A percentile compares a stretch with the other conserved stretches of the same genome.
Evolutionary conservation across 176 grass and related monocot species (phyloP).

Genomic region (Elaeis guineensis): DNA sequence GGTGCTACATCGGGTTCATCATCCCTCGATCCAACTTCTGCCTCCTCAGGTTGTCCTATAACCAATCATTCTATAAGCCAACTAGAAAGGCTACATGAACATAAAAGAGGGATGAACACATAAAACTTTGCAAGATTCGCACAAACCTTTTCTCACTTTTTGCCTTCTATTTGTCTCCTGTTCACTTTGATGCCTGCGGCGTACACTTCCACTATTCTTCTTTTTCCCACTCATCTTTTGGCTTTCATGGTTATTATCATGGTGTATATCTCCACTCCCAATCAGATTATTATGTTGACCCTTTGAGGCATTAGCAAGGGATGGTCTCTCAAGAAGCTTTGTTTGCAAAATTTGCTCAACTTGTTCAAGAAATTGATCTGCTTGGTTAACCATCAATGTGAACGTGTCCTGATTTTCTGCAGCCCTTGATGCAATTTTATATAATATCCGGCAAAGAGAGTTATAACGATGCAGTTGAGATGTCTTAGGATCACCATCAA

Average conservation of each 20-base stretch:
- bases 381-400: conserved; percentile 49
- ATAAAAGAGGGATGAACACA: conserved; percentile 1
- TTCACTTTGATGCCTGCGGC: conserved; percentile 32
- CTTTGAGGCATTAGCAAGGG: conserved; percentile 32
- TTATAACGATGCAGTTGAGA: conserved; percentile 46
- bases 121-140: conserved; percentile 4
- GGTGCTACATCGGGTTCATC: conserved; percentile 35
- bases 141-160: conserved; percentile 68
- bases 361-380: conserved; percentile 61
- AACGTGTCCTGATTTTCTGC: conserved; percentile 62
- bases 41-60: conserved; percentile 27
- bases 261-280: conserved; percentile 31
- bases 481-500: conserved; percentile 29
- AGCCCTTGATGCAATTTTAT: conserved; percentile 74
- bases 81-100: conserved; percentile 3
- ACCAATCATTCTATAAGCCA: conserved; percentile 7
- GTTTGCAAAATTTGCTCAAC: conserved; percentile 55
- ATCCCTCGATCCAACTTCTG: conserved; percentile 40
- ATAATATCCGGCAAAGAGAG: conserved; percentile 58
- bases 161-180: conserved; percentile 43
- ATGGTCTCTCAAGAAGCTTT: conserved; percentile 35
- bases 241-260: conserved; percentile 34
- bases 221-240: conserved; percentile 43
- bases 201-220: conserved; percentile 36
- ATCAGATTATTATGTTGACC: conserved; percentile 31